phyloP scores from a whole-genome alignment of 1,284 basidiomycete genomes.

The Moniliophthora roreri region DNA sequence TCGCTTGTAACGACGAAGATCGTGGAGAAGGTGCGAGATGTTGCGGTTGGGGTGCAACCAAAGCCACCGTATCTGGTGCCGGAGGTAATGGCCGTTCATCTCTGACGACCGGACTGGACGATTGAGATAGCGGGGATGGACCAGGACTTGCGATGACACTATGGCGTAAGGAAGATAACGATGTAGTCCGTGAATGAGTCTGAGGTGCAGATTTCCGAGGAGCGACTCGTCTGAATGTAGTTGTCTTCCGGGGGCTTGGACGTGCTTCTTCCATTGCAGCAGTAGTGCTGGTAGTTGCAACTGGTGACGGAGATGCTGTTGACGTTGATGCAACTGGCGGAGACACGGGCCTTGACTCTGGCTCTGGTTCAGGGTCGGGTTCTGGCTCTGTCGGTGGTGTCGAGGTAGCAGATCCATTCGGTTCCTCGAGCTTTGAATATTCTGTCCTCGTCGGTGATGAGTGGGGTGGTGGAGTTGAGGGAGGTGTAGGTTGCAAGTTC shows the following conservation, averaged over 20 bases:
- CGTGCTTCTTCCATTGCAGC: too few species aligned
- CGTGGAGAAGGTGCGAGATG: constrained; percentile 6
- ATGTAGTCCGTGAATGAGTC: constrained; percentile 28
- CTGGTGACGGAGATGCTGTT: constrained; percentile 1
- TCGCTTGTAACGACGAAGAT: constrained; percentile 16
- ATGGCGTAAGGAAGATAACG: constrained; percentile 17
- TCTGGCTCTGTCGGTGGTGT: not conserved
- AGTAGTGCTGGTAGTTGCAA: constrained; percentile 1
- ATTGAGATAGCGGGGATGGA: not conserved
- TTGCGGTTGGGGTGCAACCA: constrained; percentile 11
- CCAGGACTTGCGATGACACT: not conserved
- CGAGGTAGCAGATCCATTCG: not conserved
- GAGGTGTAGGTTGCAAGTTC: not conserved
- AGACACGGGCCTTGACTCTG: not conserved
- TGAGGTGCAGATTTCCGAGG: constrained; percentile 43
- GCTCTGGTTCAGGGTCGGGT: not conserved
- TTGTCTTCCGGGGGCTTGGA: constrained; percentile 39
- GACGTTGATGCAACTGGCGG: constrained; percentile 1
- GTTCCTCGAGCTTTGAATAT: constrained; percentile 2
- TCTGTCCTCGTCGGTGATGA: not conserved
- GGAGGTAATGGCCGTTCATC: constrained; percentile 7
- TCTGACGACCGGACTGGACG: not conserved
- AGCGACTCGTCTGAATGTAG: constrained; percentile 63
- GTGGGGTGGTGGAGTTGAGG: not conserved
- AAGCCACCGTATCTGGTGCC: constrained; percentile 4